Percentiles rank a stretch among this genome's conserved stretches.
phyloP scores from a whole-genome alignment of 345 rosid species.

The Sisymbrium altissimum region DNA sequence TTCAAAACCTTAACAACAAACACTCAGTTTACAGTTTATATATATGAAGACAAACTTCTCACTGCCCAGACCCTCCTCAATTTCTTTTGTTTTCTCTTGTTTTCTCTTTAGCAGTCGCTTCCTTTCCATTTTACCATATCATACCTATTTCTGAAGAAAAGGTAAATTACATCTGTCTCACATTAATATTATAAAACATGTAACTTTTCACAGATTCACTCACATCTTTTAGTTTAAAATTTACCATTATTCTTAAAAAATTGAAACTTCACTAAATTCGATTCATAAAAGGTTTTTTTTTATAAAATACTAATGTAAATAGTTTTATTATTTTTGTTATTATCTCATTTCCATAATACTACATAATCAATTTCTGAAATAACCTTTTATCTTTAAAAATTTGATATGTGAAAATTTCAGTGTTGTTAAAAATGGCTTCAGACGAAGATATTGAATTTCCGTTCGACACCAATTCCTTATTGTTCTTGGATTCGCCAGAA shows the following conservation, averaged over 20 bases:
- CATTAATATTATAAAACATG: background rate
- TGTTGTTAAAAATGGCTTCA: conserved; percentile 13
- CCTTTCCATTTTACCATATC: too few relatives aligned
- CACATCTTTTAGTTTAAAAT: background rate
- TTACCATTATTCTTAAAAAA: background rate
- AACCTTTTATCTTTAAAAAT: background rate
- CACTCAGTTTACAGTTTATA: background rate
- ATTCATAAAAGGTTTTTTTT: background rate
- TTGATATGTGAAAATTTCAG: conserved; percentile 21
- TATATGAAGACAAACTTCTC: background rate
- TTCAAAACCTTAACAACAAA: background rate
- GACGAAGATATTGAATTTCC: background rate
- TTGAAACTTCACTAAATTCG: background rate
- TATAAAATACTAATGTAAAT: background rate
- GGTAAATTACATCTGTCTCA: background rate
- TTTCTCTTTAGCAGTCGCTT: too few relatives aligned
- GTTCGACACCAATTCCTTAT: background rate
- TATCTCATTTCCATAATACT: background rate
- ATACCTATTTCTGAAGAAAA: background rate
- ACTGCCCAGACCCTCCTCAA: background rate
- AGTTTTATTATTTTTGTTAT: background rate
- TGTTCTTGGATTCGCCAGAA: background rate
- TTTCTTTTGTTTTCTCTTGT: background rate
- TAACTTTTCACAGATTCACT: background rate
- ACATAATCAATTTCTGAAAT: background rate